These are phyloP conservation scores for Cruciata laevipes DNA, from an alignment of 257 asterid species.

Conservation along the genomic window DNA sequence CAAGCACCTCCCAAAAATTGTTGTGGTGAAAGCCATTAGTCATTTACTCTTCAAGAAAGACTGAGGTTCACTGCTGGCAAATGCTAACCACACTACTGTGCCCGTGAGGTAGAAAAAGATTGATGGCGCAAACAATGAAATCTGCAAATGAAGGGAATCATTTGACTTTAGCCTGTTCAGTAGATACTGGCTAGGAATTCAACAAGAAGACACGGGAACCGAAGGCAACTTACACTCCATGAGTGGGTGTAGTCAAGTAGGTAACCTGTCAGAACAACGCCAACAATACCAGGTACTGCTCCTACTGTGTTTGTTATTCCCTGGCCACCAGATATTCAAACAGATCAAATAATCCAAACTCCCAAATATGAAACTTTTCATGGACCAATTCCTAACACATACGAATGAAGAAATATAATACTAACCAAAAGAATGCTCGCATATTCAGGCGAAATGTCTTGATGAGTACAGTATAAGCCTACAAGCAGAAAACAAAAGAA, in stretches of 20 bases:
- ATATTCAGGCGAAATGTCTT: conserved; percentile 95
- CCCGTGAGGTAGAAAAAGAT: conserved; percentile 96
- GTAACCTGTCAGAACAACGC: conserved; percentile 90
- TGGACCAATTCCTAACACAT: not conserved
- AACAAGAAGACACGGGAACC: not conserved
- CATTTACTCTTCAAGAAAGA: conserved; percentile 50
- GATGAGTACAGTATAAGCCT: conserved; percentile 97
- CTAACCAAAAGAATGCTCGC: conserved; percentile 94
- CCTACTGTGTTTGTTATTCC: conserved; percentile 97
- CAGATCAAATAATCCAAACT: not conserved
- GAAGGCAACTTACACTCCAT: conserved; percentile 70
- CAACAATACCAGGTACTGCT: conserved; percentile 91
- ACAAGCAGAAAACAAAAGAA: conserved; percentile 18
- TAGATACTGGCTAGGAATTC: not conserved
- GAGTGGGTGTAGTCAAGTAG: conserved; percentile 94
- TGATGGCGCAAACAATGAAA: conserved; percentile 85
- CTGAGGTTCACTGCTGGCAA: conserved; percentile 91
- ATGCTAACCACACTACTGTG: conserved; percentile 75
- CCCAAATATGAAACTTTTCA: not conserved
- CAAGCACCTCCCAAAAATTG: conserved; percentile 38
- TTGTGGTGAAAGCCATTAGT: conserved; percentile 12
- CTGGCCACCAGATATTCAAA: conserved; percentile 28
- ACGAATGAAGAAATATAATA: not conserved
- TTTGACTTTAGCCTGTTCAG: not conserved
- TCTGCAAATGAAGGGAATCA: conserved; percentile 26